Conservation (phyloP, 495 filamentous ascomycete species). For the Viridothelium virens region DNA sequence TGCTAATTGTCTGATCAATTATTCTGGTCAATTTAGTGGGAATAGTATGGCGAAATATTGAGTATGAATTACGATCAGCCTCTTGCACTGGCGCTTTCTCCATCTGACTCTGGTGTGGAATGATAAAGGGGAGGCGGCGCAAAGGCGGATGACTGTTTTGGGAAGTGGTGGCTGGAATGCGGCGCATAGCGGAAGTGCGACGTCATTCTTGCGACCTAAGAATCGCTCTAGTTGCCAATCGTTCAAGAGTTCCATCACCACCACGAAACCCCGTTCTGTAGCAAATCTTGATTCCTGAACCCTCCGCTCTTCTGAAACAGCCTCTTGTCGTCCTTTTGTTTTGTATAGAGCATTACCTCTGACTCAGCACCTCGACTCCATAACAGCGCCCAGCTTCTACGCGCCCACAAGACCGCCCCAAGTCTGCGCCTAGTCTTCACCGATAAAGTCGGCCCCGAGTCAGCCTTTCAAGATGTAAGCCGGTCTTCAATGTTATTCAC, state of each 20-base stretch:
- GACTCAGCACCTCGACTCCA: not conserved
- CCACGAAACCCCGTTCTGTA: slow-evolving; percentile 1
- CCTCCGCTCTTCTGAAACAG: not conserved
- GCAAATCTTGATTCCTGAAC: not conserved
- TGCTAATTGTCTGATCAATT: not conserved
- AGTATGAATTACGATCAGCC: no score
- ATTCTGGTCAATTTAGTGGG: not conserved
- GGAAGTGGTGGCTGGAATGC: slow-evolving; percentile 2
- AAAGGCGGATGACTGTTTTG: not conserved
- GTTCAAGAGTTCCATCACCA: not conserved
- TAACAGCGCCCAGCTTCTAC: not conserved
- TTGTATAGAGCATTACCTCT: not conserved
- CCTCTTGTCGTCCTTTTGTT: not conserved
- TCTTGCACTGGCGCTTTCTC: no score
- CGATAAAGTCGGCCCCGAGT: not conserved
- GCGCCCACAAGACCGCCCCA: not conserved
- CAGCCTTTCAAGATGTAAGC: slow-evolving; percentile 33
- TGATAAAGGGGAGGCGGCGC: not conserved
- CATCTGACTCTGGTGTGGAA: not conserved
- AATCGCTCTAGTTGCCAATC: not conserved
- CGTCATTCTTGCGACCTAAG: not conserved
- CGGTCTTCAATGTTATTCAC: slow-evolving; percentile 25
- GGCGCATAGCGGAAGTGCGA: not conserved
- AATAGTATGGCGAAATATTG: not conserved
- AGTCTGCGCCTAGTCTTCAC: not conserved